Percentiles rank a stretch among this genome's conserved stretches.
Evolutionary conservation across 176 grass and related monocot species (phyloP).

Genomic region (Triticum turgidum): DNA sequence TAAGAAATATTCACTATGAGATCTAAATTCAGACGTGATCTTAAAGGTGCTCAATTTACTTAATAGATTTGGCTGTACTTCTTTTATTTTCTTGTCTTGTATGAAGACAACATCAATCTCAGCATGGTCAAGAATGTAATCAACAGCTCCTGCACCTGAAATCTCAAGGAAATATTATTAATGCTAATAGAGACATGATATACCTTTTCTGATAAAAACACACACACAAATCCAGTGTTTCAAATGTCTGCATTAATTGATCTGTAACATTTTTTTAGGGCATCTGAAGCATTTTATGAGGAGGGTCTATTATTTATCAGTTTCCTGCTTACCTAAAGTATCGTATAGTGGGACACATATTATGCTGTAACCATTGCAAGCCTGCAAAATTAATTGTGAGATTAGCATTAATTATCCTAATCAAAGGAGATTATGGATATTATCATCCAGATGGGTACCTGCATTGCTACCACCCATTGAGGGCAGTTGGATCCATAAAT

Average conservation of each 20-base stretch:
- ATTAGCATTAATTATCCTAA: constrained; percentile 20
- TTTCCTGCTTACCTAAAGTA: constrained; percentile 66
- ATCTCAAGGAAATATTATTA: constrained; percentile 13
- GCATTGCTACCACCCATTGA: constrained; percentile 88
- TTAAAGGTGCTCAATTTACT: not conserved
- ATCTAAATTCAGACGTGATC: not conserved
- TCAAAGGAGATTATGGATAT: constrained; percentile 13
- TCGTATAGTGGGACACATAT: constrained; percentile 94
- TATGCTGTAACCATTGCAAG: constrained; percentile 85
- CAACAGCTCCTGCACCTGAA: constrained; percentile 72
- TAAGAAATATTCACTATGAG: not conserved
- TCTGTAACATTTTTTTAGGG: not conserved
- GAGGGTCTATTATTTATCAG: not conserved
- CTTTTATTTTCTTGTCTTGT: constrained; percentile 98
- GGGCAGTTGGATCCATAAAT: constrained; percentile 95
- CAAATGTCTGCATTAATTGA: not conserved
- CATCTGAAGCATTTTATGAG: constrained; percentile 10
- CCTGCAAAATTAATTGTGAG: constrained; percentile 47
- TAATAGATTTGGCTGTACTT: constrained; percentile 36
- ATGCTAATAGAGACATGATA: not conserved
- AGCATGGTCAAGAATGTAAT: constrained; percentile 92
- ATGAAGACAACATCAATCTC: constrained; percentile 82
- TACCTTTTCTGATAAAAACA: not conserved
- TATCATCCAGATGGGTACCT: constrained; percentile 46
- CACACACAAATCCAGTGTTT: not conserved